These are phyloP conservation scores for Tetramitus jugosus DNA, from an alignment of 208 protist species.

Conservation along the genomic window DNA sequence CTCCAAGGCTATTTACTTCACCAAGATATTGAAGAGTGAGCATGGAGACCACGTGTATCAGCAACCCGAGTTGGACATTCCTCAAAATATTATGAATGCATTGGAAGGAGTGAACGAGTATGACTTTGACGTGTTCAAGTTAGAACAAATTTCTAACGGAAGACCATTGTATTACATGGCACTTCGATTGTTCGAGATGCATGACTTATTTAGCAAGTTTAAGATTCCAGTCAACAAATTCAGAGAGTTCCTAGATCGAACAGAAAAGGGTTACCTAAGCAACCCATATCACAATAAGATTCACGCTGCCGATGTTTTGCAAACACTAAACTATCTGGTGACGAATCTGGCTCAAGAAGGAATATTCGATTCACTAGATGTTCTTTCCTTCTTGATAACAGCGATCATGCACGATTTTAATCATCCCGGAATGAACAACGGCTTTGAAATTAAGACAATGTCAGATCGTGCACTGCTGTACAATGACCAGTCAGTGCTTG, in stretches of 20 bases:
- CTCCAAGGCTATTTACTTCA: not conserved
- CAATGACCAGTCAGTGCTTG: constrained; percentile 34
- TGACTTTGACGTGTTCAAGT: constrained; percentile 18
- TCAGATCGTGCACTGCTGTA: constrained; percentile 27
- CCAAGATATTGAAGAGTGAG: not conserved
- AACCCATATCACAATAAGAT: constrained; percentile 38
- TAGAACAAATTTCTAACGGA: not conserved
- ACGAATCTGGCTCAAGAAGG: not conserved
- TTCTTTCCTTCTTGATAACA: constrained; percentile 25
- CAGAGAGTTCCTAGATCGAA: constrained; percentile 11
- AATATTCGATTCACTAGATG: constrained; percentile 10
- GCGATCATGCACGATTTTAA: constrained; percentile 29
- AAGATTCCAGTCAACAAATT: constrained; percentile 50
- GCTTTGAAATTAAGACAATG: constrained; percentile 15
- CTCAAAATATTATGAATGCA: not conserved
- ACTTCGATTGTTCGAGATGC: constrained; percentile 69
- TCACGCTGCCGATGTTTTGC: constrained; percentile 31
- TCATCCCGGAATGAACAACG: constrained; percentile 41
- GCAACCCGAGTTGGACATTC: not conserved
- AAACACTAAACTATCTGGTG: not conserved
- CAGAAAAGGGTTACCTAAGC: constrained; percentile 1
- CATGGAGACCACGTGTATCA: not conserved
- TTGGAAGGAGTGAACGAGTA: not conserved
- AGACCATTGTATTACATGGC: constrained; percentile 70
- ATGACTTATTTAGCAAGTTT: constrained; percentile 67